A percentile compares a stretch with the other conserved stretches of the same genome.
phyloP scores from a whole-genome alignment of 2,329 filamentous ascomycete species.

The Trichophyton schoenleinii region DNA sequence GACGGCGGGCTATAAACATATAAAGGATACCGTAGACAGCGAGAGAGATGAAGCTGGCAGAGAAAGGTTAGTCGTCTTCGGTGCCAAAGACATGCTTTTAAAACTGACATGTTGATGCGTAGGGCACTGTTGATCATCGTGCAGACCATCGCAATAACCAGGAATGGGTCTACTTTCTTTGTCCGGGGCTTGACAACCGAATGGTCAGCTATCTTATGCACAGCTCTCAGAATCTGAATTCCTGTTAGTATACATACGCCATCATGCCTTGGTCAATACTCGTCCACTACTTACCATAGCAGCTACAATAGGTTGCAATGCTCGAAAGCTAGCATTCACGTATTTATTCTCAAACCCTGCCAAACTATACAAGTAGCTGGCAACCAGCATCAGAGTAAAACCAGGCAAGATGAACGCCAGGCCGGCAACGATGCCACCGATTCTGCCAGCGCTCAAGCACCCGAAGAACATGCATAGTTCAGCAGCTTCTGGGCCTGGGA shows the following conservation, averaged over 20 bases:
- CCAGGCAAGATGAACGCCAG: neutral
- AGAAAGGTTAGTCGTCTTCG: neutral
- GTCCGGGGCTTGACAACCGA: neutral
- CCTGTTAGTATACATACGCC: neutral
- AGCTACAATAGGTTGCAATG: neutral
- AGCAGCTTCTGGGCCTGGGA: neutral
- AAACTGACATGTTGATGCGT: neutral
- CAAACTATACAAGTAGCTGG: neutral
- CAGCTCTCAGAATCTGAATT: neutral
- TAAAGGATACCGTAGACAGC: neutral
- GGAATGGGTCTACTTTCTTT: neutral
- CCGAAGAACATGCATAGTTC: slow-evolving; percentile 3
- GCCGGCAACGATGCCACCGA: neutral
- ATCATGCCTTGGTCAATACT: too few species aligned
- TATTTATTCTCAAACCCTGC: neutral
- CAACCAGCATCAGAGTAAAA: neutral
- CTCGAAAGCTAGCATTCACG: neutral
- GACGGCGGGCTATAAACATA: neutral
- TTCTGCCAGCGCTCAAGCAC: neutral
- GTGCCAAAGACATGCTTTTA: neutral
- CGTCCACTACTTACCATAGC: neutral
- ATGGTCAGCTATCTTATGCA: neutral
- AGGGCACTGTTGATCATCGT: neutral
- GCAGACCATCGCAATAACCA: neutral
- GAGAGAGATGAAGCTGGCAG: neutral